Evolutionary conservation across 2,329 filamentous ascomycete genomes (phyloP).

Genomic region (Aureobasidium lini): DNA sequence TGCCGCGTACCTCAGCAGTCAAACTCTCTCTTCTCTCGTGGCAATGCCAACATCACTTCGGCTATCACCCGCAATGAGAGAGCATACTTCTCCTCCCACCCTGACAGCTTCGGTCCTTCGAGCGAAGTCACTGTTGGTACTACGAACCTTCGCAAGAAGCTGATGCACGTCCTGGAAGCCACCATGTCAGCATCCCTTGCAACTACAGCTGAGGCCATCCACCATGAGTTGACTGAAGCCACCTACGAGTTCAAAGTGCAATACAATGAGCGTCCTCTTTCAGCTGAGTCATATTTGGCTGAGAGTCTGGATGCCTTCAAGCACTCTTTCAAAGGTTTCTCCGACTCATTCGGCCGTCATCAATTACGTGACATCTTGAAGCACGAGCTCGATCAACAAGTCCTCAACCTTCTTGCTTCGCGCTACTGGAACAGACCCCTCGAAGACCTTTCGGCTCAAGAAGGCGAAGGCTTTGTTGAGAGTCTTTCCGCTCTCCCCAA

Average conservation of each 20-base stretch:
- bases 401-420: slow-evolving; percentile 85
- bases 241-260: slow-evolving; percentile 99
- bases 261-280: slow-evolving; percentile 92
- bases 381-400: slow-evolving; percentile 85
- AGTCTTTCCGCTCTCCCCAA: slow-evolving; percentile 72
- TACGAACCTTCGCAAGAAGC: slow-evolving; percentile 78
- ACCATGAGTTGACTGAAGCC: slow-evolving; percentile 90
- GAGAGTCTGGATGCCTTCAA: slow-evolving; percentile 96
- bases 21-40: slow-evolving; percentile 71
- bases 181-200: slow-evolving; percentile 93
- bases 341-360: slow-evolving; percentile 78
- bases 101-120: slow-evolving; percentile 67
- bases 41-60: slow-evolving; percentile 67
- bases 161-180: slow-evolving; percentile 94
- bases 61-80: slow-evolving; percentile 84
- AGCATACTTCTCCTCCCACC: slow-evolving; percentile 77
- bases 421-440: slow-evolving; percentile 97
- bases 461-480: slow-evolving; percentile 31
- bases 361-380: slow-evolving; percentile 89
- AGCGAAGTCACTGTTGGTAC: slow-evolving; percentile 74
- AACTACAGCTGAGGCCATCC: slow-evolving; percentile 83
- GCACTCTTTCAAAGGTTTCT: slow-evolving; percentile 92
- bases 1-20: slow-evolving; percentile 65
- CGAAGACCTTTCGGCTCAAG: slow-evolving; percentile 59
- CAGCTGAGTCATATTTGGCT: slow-evolving; percentile 91